Percentiles rank a stretch among this genome's conserved stretches.
phyloP scores from a whole-genome alignment of 1,284 basidiomycete genomes.

The Sporisorium iseilematis-ciliati region DNA sequence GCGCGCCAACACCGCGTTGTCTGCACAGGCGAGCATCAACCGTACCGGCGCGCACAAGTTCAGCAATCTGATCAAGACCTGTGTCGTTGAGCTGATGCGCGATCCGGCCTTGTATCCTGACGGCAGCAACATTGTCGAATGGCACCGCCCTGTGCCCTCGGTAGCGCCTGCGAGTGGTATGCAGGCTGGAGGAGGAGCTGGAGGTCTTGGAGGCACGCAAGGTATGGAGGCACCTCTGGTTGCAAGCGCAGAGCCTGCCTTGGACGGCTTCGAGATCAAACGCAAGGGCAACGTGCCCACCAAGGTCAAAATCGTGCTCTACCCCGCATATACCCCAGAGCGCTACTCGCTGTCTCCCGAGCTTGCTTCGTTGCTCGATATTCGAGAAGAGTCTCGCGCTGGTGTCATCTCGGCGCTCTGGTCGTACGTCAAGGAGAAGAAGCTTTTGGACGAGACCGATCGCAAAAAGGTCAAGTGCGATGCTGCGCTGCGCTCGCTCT shows the following conservation, averaged over 20 bases:
- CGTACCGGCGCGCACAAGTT: slow-evolving; percentile 75
- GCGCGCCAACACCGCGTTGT: slow-evolving; percentile 60
- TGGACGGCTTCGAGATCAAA: slow-evolving; percentile 88
- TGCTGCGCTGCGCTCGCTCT: slow-evolving; percentile 68
- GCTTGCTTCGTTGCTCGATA: slow-evolving; percentile 80
- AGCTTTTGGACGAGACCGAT: slow-evolving; percentile 90
- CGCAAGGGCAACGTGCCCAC: slow-evolving; percentile 84
- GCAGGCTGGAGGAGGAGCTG: slow-evolving; percentile 63
- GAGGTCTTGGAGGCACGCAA: slow-evolving; percentile 53
- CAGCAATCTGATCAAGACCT: slow-evolving; percentile 84
- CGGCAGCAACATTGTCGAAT: slow-evolving; percentile 67
- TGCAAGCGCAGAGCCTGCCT: slow-evolving; percentile 61
- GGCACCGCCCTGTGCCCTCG: slow-evolving; percentile 71
- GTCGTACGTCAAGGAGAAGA: slow-evolving; percentile 90
- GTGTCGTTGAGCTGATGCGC: slow-evolving; percentile 87
- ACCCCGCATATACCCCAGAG: slow-evolving; percentile 87
- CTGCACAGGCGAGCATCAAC: slow-evolving; percentile 63
- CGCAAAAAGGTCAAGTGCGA: slow-evolving; percentile 82
- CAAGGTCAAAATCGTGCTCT: slow-evolving; percentile 82
- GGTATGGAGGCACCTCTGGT: slow-evolving; percentile 61
- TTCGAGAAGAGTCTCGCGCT: slow-evolving; percentile 86
- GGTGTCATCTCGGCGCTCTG: slow-evolving; percentile 87
- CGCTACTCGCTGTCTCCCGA: slow-evolving; percentile 85
- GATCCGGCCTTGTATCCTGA: slow-evolving; percentile 83
- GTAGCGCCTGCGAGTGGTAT: slow-evolving; percentile 54